phyloP scores from a whole-genome alignment of 2,329 filamentous ascomycete species.

The Fusarium heterosporum region DNA sequence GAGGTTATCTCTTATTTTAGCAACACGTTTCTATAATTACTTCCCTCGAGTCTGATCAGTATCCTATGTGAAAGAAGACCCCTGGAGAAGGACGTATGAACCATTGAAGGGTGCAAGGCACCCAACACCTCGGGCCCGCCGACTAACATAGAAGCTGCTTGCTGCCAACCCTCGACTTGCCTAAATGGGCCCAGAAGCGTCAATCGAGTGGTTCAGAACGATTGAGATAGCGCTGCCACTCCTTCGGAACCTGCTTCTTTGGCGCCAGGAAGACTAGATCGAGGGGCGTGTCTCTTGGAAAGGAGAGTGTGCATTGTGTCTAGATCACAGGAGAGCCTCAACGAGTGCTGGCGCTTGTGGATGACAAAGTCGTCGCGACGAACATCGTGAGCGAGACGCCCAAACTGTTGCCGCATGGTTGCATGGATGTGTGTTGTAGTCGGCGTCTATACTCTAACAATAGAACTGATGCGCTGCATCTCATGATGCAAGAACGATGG shows the following conservation, averaged over 20 bases:
- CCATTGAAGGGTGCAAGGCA: constrained; percentile 22
- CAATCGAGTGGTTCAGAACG: constrained; percentile 35
- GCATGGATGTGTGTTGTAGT: constrained; percentile 19
- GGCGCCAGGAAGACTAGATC: constrained; percentile 24
- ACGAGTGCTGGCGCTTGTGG: constrained; percentile 16
- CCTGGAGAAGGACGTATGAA: constrained; percentile 15
- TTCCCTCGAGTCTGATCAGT: constrained; percentile 4
- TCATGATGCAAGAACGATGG: constrained; percentile 19
- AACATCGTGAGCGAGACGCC: constrained; percentile 38
- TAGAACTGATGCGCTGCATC: constrained; percentile 5
- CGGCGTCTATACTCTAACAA: constrained; percentile 32
- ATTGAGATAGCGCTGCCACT: constrained; percentile 32
- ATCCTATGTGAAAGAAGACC: constrained; percentile 7
- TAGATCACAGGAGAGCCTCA: constrained; percentile 35
- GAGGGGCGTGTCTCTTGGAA: constrained; percentile 19
- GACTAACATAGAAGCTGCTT: constrained; percentile 23
- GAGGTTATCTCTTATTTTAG: constrained; percentile 55
- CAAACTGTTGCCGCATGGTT: constrained; percentile 24
- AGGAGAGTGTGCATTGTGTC: constrained; percentile 23
- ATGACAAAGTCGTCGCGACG: constrained; percentile 16
- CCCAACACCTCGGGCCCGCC: constrained; percentile 20
- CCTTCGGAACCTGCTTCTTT: constrained; percentile 25
- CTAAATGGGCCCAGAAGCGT: constrained; percentile 29
- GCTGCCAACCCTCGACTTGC: constrained; percentile 22
- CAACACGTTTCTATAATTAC: constrained; percentile 44